phyloP scores from a whole-genome alignment of 164 flowering plant species.

The Magnolia sinica region DNA sequence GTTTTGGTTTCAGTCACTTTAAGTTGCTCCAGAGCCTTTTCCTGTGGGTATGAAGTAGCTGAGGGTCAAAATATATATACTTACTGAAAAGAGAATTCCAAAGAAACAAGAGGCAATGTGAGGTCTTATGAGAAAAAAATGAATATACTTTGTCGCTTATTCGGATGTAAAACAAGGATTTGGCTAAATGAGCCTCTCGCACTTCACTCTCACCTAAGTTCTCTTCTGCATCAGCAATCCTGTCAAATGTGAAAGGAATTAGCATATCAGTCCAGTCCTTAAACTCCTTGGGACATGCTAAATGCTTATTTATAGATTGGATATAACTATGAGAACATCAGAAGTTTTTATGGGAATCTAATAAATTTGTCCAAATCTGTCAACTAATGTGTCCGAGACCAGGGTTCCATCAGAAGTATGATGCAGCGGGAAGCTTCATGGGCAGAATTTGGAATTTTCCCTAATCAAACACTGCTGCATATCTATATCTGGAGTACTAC shows the following conservation, averaged over 20 bases:
- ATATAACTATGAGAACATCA: no score
- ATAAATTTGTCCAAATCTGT: no score
- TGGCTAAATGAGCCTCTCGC: constrained; percentile 94
- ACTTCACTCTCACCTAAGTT: constrained; percentile 99
- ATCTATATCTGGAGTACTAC: no score
- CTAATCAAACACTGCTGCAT: no score
- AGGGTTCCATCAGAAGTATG: no score
- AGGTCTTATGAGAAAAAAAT: neutral
- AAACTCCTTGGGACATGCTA: no score
- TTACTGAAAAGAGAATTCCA: neutral
- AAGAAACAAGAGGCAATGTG: neutral
- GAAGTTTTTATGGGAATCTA: no score
- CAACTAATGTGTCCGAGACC: no score
- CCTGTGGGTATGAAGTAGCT: constrained; percentile 35
- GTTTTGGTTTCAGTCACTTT: constrained; percentile 92
- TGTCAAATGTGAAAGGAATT: constrained; percentile 14
- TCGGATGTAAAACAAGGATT: constrained; percentile 75
- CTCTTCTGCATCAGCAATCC: constrained; percentile 98
- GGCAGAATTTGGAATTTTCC: no score
- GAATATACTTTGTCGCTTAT: constrained; percentile 77
- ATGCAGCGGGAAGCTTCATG: no score
- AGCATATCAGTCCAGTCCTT: no score
- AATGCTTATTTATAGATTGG: no score
- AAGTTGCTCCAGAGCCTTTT: constrained; percentile 87
- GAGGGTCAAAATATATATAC: neutral